Base-by-base conservation (phyloP, 139 green algal genomes). In the Chlamydomonas asymmetrica region DNA sequence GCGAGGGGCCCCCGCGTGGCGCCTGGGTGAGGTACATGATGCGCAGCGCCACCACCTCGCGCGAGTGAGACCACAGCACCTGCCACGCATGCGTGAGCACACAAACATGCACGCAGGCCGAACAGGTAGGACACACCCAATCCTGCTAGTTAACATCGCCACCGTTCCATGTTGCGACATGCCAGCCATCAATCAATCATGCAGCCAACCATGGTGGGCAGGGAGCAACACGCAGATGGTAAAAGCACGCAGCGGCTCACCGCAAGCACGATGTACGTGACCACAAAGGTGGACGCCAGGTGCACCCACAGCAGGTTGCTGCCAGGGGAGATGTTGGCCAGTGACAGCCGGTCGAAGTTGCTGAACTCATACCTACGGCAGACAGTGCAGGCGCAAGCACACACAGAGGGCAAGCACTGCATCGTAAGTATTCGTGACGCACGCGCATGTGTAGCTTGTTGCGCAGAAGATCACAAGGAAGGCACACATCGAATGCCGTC, bases 41-140 rank as follows among this genome's bases (percentile, higher is more conserved):
- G 41, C 88, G 83, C 73, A 93, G 69, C 6, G 80, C 79, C 71
- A 87, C 78, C 9, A 82, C 78, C 64, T 88, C 79, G n/a, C 79
- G 78, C 71, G 78, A 88, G 63, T 88, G 88, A 4, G 37, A 66
- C 81, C 85, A 88, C 72, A 93, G 78, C 70, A 86, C 60, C 80
- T 84, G 66, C 9, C 49, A 37, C 34, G n/a, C 2, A 10, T 25
- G 50, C 38, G 3, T 31, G 22, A 37, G 52, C 62, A 23, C 40
- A 39, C 27, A 9, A 32, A n/a, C 56, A 49, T n/a, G n/a, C n/a
- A n/a, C n/a, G 8, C 50, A 74, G 2, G 27, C 60, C 63, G 38
- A 34, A 9, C 29, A 43, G 37, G 32, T 31, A 49, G 31, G 35
- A 23, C 23, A n/a, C n/a, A n/a, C n/a, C n/a, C n/a, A n/a, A n/a